Evolutionary conservation across 257 asterid species (phyloP).

Genomic region (Solanum chiquidenum): DNA sequence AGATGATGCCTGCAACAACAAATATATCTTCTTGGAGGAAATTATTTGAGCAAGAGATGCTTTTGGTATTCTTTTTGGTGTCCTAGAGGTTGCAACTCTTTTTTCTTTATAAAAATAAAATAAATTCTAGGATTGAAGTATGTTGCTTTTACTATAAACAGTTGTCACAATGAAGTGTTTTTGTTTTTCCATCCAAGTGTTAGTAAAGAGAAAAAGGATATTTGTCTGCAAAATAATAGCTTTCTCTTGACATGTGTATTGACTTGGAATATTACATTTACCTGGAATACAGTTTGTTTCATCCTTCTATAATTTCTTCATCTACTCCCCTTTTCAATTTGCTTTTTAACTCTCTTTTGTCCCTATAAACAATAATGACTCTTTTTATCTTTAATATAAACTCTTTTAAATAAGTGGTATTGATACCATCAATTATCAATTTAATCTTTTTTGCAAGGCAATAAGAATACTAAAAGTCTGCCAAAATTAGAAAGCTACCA

Average conservation of each 20-base stretch:
- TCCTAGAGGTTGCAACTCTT: neutral
- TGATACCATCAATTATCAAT: too few relatives aligned
- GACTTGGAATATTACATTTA: neutral
- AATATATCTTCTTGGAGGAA: neutral
- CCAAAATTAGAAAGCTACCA: neutral
- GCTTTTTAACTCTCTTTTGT: too few relatives aligned
- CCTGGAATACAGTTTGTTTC: neutral
- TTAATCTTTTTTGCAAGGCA: too few relatives aligned
- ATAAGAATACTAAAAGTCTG: too few relatives aligned
- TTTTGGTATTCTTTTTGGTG: neutral
- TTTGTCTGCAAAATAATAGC: neutral
- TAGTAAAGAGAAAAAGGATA: neutral
- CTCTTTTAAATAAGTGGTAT: too few relatives aligned
- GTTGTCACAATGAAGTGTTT: neutral
- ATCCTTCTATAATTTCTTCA: too few relatives aligned
- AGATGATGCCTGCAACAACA: too few relatives aligned
- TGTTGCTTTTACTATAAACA: too few relatives aligned
- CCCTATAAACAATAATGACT: too few relatives aligned
- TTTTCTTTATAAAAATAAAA: neutral
- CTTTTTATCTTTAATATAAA: too few relatives aligned
- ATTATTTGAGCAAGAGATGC: neutral
- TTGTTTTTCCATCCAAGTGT: neutral
- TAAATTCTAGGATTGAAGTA: neutral
- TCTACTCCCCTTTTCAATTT: too few relatives aligned
- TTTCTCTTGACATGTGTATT: neutral